Percentiles rank a stretch among this genome's conserved stretches.
Conservation (phyloP, 805 yeast genomes). For the Metschnikowia koreensis region DNA sequence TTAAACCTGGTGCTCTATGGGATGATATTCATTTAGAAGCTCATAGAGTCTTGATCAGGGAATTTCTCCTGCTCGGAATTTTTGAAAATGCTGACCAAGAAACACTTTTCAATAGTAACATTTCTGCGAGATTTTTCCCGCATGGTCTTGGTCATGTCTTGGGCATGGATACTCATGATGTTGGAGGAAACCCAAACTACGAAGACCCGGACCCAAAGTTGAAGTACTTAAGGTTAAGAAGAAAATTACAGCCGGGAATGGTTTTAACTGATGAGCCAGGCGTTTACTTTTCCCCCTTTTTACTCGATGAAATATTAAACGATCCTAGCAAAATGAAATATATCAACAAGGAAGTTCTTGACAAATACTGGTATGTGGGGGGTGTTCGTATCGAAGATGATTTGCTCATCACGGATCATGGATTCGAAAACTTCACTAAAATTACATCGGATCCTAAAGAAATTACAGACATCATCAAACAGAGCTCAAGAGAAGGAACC, state of each 20-base stretch:
- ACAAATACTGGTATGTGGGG: slow-evolving; percentile 85
- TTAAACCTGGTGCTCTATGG: slow-evolving; percentile 84
- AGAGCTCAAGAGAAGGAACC: slow-evolving; percentile 62
- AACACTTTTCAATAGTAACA: slow-evolving; percentile 68
- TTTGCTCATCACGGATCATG: slow-evolving; percentile 69
- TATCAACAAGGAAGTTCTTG: slow-evolving; percentile 63
- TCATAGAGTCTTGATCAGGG: slow-evolving; percentile 71
- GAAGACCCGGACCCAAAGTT: slow-evolving; percentile 78
- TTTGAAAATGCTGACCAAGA: slow-evolving; percentile 59
- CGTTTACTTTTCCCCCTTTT: slow-evolving; percentile 79
- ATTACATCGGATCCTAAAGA: slow-evolving; percentile 86
- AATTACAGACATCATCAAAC: slow-evolving; percentile 70
- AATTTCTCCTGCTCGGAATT: slow-evolving; percentile 71
- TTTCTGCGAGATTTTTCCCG: slow-evolving; percentile 82
- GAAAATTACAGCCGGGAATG: slow-evolving; percentile 72
- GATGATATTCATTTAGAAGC: slow-evolving; percentile 79
- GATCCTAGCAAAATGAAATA: slow-evolving; percentile 48
- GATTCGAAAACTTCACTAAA: slow-evolving; percentile 77
- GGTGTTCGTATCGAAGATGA: slow-evolving; percentile 98
- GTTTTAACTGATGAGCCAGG: slow-evolving; percentile 96
- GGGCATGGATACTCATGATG: slow-evolving; percentile 96
- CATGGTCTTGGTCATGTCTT: slow-evolving; percentile 94
- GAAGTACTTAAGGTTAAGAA: slow-evolving; percentile 75
- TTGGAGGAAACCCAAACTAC: slow-evolving; percentile 85
- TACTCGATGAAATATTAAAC: slow-evolving; percentile 62